These are phyloP conservation scores for Tylopilus felleus DNA, from an alignment of 768 basidiomycete species.

Conservation along the genomic window DNA sequence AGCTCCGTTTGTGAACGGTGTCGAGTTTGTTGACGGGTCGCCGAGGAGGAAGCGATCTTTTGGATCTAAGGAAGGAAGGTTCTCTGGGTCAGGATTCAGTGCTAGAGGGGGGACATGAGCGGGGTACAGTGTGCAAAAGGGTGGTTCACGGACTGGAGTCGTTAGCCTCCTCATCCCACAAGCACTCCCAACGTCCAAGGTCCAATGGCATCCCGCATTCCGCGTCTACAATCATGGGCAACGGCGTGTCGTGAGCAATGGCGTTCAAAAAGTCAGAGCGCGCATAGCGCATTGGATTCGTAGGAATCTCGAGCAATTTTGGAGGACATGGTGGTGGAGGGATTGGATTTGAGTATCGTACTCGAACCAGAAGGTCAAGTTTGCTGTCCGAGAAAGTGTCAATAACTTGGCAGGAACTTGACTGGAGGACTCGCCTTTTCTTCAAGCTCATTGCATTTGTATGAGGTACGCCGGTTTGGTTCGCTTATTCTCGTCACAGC, in stretches of 20 bases:
- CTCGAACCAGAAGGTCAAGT: slow-evolving; percentile 87
- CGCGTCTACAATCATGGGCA: slow-evolving; percentile 96
- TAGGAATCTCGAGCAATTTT: slow-evolving; percentile 89
- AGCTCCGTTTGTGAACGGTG: slow-evolving; percentile 40
- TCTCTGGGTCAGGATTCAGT: slow-evolving; percentile 64
- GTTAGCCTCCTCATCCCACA: slow-evolving; percentile 80
- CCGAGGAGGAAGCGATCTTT: slow-evolving; percentile 73
- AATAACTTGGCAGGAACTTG: background rate
- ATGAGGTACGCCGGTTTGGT: slow-evolving; percentile 2
- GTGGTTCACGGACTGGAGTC: slow-evolving; percentile 51
- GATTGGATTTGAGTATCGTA: slow-evolving; percentile 91
- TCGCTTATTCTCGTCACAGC: slow-evolving; percentile 2
- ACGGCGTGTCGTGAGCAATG: slow-evolving; percentile 72
- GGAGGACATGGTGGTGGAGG: slow-evolving; percentile 97
- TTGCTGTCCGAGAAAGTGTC: slow-evolving; percentile 47
- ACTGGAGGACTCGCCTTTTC: slow-evolving; percentile 42
- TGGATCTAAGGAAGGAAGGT: slow-evolving; percentile 62
- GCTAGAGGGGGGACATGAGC: slow-evolving; percentile 25
- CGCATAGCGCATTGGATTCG: slow-evolving; percentile 84
- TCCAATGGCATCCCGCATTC: slow-evolving; percentile 97
- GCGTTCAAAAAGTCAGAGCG: slow-evolving; percentile 80
- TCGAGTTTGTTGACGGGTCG: slow-evolving; percentile 51
- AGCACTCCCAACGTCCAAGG: slow-evolving; percentile 72
- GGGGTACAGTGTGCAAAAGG: background rate
- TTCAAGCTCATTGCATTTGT: slow-evolving; percentile 46